A percentile compares a stretch with the other conserved stretches of the same genome.
phyloP scores from a whole-genome alignment of 2,329 filamentous ascomycete species.

The Colletotrichum sp. region DNA sequence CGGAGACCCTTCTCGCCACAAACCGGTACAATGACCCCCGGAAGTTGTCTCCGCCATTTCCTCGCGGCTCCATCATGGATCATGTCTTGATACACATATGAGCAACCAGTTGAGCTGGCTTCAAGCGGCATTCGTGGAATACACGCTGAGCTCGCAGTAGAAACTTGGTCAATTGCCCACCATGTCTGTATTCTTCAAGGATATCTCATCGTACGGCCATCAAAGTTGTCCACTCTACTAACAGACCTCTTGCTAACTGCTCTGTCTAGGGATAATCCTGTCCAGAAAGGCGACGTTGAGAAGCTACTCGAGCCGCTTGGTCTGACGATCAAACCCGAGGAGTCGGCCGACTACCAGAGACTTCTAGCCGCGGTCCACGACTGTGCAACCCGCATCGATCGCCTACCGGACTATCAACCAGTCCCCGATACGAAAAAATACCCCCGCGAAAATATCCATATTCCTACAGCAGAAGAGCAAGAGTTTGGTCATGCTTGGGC shows the following conservation, averaged over 20 bases:
- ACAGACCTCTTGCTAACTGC: background rate
- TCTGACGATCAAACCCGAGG: slow-evolving; percentile 37
- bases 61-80: background rate
- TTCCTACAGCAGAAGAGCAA: slow-evolving; percentile 44
- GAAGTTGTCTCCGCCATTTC: background rate
- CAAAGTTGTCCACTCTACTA: too few species aligned
- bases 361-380: slow-evolving; percentile 57
- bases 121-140: background rate
- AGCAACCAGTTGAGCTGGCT: background rate
- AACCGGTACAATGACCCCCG: background rate
- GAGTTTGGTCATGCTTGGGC: slow-evolving; percentile 55
- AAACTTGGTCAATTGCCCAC: background rate
- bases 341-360: slow-evolving; percentile 48
- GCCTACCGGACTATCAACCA: slow-evolving; percentile 52
- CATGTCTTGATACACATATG: background rate
- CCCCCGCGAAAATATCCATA: slow-evolving; percentile 48
- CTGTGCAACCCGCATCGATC: slow-evolving; percentile 48
- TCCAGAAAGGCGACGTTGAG: slow-evolving; percentile 43
- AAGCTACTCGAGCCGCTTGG: slow-evolving; percentile 39
- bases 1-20: background rate
- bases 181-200: slow-evolving; percentile 45
- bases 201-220: slow-evolving; percentile 35
- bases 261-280: slow-evolving; percentile 39
- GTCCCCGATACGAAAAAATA: slow-evolving; percentile 43
- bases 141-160: background rate